These are phyloP conservation scores for Nakazawaea anatomiae DNA, from an alignment of 805 yeast species.

Conservation along the genomic window DNA sequence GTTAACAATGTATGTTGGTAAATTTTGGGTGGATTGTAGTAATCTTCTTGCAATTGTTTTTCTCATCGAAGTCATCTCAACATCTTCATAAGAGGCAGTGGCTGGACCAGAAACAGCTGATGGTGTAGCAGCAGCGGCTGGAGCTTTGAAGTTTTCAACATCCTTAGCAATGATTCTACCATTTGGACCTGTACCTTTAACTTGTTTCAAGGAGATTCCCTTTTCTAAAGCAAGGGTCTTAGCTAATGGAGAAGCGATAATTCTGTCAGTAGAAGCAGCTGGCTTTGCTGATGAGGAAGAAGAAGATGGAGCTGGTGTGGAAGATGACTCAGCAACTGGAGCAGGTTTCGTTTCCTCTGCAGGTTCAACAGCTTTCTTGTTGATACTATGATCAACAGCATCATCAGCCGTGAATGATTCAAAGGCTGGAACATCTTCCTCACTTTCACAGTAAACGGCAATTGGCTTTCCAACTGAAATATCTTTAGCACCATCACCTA, in stretches of 20 bases:
- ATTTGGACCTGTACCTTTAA: constrained; percentile 90
- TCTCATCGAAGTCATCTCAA: constrained; percentile 89
- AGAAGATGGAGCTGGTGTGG: constrained; percentile 22
- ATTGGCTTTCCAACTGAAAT: constrained; percentile 93
- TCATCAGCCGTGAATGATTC: constrained; percentile 79
- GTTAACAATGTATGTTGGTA: constrained; percentile 91
- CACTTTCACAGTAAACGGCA: constrained; percentile 92
- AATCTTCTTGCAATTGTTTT: constrained; percentile 88
- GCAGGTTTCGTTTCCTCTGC: constrained; percentile 24
- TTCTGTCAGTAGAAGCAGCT: constrained; percentile 48
- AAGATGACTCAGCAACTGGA: constrained; percentile 25
- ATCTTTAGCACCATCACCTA: constrained; percentile 83
- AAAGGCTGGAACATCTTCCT: constrained; percentile 81
- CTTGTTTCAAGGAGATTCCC: constrained; percentile 79
- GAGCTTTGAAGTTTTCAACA: constrained; percentile 64
- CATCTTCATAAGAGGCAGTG: constrained; percentile 64
- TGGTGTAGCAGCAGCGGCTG: constrained; percentile 35
- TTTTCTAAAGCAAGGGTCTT: constrained; percentile 88
- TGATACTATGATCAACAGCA: constrained; percentile 42
- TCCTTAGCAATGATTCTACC: constrained; percentile 93
- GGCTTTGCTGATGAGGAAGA: constrained; percentile 25
- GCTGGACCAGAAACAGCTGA: constrained; percentile 44
- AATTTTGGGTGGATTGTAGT: constrained; percentile 73
- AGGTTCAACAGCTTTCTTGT: background rate
- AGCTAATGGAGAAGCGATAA: constrained; percentile 93